Conservation (phyloP, 345 rosid genomes). For the Hypericum perforatum region DNA sequence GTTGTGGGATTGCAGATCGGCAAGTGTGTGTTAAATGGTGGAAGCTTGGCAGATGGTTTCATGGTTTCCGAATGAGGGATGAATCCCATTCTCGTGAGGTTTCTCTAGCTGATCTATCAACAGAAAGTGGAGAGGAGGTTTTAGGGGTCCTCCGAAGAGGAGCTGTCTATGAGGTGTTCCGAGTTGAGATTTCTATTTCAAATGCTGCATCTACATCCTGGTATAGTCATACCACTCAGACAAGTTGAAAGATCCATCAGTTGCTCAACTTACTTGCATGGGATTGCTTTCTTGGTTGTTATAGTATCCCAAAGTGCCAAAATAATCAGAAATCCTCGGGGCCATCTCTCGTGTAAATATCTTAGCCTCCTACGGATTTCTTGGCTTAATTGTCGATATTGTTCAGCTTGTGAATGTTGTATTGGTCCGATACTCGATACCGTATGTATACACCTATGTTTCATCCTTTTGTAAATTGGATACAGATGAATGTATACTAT, state of each 20-base stretch:
- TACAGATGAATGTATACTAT: too few relatives aligned
- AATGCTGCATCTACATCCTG: constrained; percentile 25
- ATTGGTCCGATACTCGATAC: too few relatives aligned
- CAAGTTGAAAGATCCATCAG: background rate
- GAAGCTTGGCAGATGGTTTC: constrained; percentile 59
- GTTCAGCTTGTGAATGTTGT: too few relatives aligned
- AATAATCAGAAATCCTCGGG: too few relatives aligned
- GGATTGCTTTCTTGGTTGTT: too few relatives aligned
- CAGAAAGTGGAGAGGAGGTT: constrained; percentile 34
- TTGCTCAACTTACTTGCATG: background rate
- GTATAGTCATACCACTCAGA: constrained; percentile 14
- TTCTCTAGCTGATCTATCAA: constrained; percentile 36
- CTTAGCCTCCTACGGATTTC: too few relatives aligned
- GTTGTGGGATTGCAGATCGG: constrained; percentile 39
- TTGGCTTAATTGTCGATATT: too few relatives aligned
- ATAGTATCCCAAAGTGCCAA: too few relatives aligned
- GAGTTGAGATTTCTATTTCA: constrained; percentile 39
- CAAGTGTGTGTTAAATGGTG: constrained; percentile 55
- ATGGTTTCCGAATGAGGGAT: constrained; percentile 59
- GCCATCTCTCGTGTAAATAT: too few relatives aligned
- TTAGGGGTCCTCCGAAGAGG: constrained; percentile 50
- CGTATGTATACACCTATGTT: too few relatives aligned
- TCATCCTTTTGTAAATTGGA: too few relatives aligned
- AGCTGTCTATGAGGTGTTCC: constrained; percentile 57
- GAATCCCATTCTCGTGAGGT: constrained; percentile 41